Evolutionary conservation across 1,139 yeast genomes (phyloP), one percentile per base, ranked within the genome.

Genomic region (Yarrowia galli): DNA sequence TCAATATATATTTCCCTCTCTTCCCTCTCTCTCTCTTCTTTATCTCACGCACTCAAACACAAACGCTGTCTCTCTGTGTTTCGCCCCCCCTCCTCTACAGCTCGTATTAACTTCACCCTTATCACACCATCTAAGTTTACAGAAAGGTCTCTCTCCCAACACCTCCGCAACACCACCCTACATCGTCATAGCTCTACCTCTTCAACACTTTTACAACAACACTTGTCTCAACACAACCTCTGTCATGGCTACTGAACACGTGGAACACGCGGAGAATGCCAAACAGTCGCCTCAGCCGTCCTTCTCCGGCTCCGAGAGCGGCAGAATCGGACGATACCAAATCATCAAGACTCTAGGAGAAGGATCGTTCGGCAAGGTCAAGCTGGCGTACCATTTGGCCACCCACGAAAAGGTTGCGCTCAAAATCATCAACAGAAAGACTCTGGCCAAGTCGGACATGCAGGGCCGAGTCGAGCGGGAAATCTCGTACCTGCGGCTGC

Each of bases 351-450:
- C 98, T 3, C 82, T 95, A 35, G 99, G 99, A 38, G 98, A 95
- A 78, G 99, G 99, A 28, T 93, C 98, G 0, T 95, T 95, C 76
- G 99, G 99, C 74, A 95, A 95, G 77, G 99, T 95, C 73, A 95
- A 95, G 77, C 83, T 95, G 74, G 99, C 99, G 0, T 93, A 92
- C 76, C 98, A 95, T 78, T 82, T 91, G 73, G 89, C 91, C 16
- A 95, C 98, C 1, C 97, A 97, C 43, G 97, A 95, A 75, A 85
- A 89, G 72, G 99, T 95, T 23, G 99, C 99, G 3, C 83, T 95
- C 71, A 95, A 95, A 79, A 95, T 95, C 78, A 95, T 95, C 81
- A 92, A 95, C 78, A 83, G 97, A 71, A 93, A 92, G 79, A 92
- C 98, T 0, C 83, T 95, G 76, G 97, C 98, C 68, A 95, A 95